Percentiles rank a stretch among this genome's conserved stretches.
These are phyloP conservation scores for Peronospora tabacina DNA, from an alignment of 352 stramenopile genomes.

Conservation along the genomic window DNA sequence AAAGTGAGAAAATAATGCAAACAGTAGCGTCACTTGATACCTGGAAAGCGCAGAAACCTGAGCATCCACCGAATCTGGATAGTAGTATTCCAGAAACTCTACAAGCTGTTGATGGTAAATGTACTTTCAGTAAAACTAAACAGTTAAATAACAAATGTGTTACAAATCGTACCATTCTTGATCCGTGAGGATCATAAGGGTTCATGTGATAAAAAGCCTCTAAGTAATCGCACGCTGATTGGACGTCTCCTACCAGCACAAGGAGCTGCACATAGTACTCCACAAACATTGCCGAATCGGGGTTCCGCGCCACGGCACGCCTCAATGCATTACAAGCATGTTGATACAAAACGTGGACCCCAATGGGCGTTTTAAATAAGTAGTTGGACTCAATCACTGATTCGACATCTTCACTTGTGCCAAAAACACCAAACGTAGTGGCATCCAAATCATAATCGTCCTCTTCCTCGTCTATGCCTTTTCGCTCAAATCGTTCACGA, in stretches of 20 bases:
- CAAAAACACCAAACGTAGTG: slow-evolving; percentile 1
- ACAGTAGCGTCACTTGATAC: slow-evolving; percentile 7
- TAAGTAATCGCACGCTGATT: slow-evolving; percentile 57
- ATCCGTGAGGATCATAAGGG: slow-evolving; percentile 45
- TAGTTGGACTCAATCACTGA: slow-evolving; percentile 49
- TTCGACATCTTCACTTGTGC: slow-evolving; percentile 24
- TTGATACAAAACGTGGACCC: slow-evolving; percentile 68
- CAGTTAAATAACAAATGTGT: background rate
- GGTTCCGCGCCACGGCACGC: slow-evolving; percentile 49
- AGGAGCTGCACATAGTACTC: slow-evolving; percentile 71
- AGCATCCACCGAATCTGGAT: slow-evolving; percentile 37
- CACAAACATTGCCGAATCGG: slow-evolving; percentile 51
- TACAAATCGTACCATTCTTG: slow-evolving; percentile 51
- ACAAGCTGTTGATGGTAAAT: slow-evolving; percentile 20
- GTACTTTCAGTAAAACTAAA: slow-evolving; percentile 6
- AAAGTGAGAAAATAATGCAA: background rate
- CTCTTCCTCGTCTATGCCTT: slow-evolving; percentile 25
- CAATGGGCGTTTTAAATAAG: slow-evolving; percentile 58
- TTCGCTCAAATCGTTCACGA: slow-evolving; percentile 37
- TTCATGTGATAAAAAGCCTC: slow-evolving; percentile 65
- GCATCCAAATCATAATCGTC: slow-evolving; percentile 22
- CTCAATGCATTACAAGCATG: slow-evolving; percentile 46
- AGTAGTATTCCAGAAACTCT: slow-evolving; percentile 39
- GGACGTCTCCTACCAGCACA: slow-evolving; percentile 49
- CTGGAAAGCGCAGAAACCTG: slow-evolving; percentile 31